These are phyloP conservation scores for Hirschioporus abietinus DNA, from an alignment of 768 basidiomycete species.

Conservation along the genomic window DNA sequence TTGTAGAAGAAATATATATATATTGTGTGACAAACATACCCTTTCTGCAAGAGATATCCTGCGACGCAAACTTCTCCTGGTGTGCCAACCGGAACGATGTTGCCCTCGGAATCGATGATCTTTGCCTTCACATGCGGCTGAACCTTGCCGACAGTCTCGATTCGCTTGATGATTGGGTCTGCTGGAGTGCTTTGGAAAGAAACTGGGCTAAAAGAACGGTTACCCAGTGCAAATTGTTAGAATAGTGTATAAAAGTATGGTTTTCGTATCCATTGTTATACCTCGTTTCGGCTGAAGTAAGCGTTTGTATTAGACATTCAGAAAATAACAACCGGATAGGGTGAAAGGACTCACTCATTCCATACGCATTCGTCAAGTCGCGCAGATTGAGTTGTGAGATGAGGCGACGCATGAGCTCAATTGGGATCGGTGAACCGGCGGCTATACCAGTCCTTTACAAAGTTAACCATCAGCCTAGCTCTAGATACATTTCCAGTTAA, in stretches of 20 bases:
- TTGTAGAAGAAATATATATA: neutral
- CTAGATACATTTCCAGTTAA: neutral
- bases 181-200: conserved; percentile 73
- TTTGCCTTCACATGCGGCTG: conserved; percentile 78
- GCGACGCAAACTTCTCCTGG: conserved; percentile 72
- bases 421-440: conserved; percentile 74
- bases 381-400: conserved; percentile 61
- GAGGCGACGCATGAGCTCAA: conserved; percentile 70
- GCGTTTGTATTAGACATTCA: neutral
- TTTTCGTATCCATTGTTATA: conserved; percentile 13
- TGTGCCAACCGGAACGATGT: conserved; percentile 62
- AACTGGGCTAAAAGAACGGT: conserved; percentile 51
- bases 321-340: neutral
- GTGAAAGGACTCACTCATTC: conserved; percentile 64
- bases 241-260: neutral
- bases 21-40: conserved; percentile 34
- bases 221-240: conserved; percentile 4
- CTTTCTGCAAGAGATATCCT: conserved; percentile 77
- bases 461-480: conserved; percentile 1
- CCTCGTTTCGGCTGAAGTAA: conserved; percentile 66
- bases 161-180: conserved; percentile 67
- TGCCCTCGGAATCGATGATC: conserved; percentile 51
- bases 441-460: conserved; percentile 69
- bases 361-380: conserved; percentile 75
- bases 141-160: conserved; percentile 76